phyloP scores from a whole-genome alignment of 805 yeast species.

The Schizosaccharomyces cryophilus region DNA sequence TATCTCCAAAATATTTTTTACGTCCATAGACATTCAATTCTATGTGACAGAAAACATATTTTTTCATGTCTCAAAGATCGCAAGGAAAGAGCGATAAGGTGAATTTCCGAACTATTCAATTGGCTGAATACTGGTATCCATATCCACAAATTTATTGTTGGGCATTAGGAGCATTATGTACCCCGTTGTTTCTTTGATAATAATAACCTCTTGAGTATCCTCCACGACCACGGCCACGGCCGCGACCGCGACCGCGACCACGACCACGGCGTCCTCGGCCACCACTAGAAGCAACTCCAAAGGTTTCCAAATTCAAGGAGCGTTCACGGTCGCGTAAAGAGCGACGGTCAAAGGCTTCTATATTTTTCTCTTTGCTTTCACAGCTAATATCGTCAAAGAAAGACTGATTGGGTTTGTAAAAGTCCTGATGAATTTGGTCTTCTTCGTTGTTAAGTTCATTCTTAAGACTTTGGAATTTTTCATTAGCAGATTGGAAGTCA shows the following conservation, averaged over 20 bases:
- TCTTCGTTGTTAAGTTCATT: not conserved
- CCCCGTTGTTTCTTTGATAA: not conserved
- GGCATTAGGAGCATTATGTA: not conserved
- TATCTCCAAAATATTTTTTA: no score
- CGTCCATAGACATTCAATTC: no score
- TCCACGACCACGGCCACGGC: conserved; percentile 19
- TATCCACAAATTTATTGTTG: not conserved
- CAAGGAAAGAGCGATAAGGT: no score
- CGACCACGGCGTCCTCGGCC: conserved; percentile 22
- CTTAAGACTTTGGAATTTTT: conserved; percentile 23
- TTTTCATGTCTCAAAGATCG: no score
- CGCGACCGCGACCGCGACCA: conserved; percentile 27
- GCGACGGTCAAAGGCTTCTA: conserved; percentile 14
- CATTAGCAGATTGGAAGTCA: conserved; percentile 53
- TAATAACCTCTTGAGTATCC: conserved; percentile 6
- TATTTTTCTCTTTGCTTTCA: conserved; percentile 18
- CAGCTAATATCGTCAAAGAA: conserved; percentile 74
- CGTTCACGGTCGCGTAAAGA: conserved; percentile 38
- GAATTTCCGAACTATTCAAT: no score
- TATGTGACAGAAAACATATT: no score
- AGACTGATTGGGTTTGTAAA: conserved; percentile 59
- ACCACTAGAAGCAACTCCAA: conserved; percentile 41
- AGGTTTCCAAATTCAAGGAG: conserved; percentile 51
- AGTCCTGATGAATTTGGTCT: conserved; percentile 6
- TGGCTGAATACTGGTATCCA: no score